phyloP scores from a whole-genome alignment of 176 grass and related monocot species.

The Ananas comosus region DNA sequence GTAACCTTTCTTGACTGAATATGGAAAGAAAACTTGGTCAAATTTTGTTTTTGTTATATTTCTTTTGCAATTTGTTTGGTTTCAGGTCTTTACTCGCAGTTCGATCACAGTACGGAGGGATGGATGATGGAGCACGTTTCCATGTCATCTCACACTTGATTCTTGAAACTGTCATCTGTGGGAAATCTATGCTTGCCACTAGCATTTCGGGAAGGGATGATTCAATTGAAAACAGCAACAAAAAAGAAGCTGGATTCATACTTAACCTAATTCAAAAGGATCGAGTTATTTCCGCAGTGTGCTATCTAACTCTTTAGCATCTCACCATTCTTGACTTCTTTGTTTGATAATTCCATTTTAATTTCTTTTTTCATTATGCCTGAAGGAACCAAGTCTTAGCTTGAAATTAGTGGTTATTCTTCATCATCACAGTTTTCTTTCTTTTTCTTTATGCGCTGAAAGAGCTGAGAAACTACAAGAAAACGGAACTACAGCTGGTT shows the following conservation, averaged over 20 bases:
- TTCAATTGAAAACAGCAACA: slow-evolving; percentile 49
- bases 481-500: neutral
- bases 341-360: neutral
- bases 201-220: slow-evolving; percentile 65
- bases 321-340: slow-evolving; percentile 13
- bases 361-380: neutral
- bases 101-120: slow-evolving; percentile 56
- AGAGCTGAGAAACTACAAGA: neutral
- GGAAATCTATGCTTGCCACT: slow-evolving; percentile 71
- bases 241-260: slow-evolving; percentile 72
- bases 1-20: neutral
- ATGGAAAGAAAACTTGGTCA: slow-evolving; percentile 10
- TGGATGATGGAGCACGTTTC: slow-evolving; percentile 87
- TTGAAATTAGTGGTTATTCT: neutral
- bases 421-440: neutral
- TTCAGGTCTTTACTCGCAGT: slow-evolving; percentile 76
- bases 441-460: neutral
- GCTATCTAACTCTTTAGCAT: slow-evolving; percentile 3
- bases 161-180: slow-evolving; percentile 83
- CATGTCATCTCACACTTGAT: slow-evolving; percentile 80
- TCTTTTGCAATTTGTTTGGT: slow-evolving; percentile 10
- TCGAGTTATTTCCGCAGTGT: slow-evolving; percentile 62
- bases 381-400: neutral
- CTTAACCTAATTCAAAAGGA: slow-evolving; percentile 89
- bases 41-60: slow-evolving; percentile 5